Base-by-base conservation (phyloP, 106 monocot genomes). In the Posidonia australis region DNA sequence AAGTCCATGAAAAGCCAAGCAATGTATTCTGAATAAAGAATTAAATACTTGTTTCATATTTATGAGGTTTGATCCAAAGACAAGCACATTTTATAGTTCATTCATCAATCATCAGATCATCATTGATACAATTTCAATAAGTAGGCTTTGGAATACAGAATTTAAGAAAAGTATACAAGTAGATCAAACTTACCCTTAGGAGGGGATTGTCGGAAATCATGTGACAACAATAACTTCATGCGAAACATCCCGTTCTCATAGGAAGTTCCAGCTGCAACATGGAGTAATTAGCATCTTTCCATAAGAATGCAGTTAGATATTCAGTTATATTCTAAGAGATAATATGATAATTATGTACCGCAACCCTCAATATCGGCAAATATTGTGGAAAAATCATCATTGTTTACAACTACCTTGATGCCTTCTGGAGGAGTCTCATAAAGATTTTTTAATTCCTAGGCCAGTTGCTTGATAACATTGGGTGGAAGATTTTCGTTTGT, bases 331-430 rank as follows among this genome's bases (percentile, higher is more conserved):
- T 16, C 20, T n/a, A n/a, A n/a, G n/a, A n/a, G n/a, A n/a, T n/a
- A 14, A 49, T 49, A 14, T 17, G 49, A 17, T 57, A 21, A 36
- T 7, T 16, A 51, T 67, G 10, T 69, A 96, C 94, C 84, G 60
- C 90, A 90, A 16, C 94, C 94, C 64, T 96, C 90, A 58, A 96
- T 90, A 78, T 96, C 94, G 65, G 94, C 94, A 80, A 70, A 86
- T 74, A 96, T 96, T 42, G 78, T 81, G 24, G 94, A 74, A 45
- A 96, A 90, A 58, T 96, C 87, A 68, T 90, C 94, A 67, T 90
- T 90, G 78, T 90, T 90, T 53, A 96, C 78, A 60, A 84, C 66
- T 11, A 96, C 82, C 72, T 86, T 82, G 48, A 96, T 90, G 62
- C 94, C 94, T 78, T 96, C 94, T 16, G 94, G 90, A 57, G 94